Evolutionary conservation across 306 rosid species (phyloP).

Genomic region (Echinosophora koreensis): DNA sequence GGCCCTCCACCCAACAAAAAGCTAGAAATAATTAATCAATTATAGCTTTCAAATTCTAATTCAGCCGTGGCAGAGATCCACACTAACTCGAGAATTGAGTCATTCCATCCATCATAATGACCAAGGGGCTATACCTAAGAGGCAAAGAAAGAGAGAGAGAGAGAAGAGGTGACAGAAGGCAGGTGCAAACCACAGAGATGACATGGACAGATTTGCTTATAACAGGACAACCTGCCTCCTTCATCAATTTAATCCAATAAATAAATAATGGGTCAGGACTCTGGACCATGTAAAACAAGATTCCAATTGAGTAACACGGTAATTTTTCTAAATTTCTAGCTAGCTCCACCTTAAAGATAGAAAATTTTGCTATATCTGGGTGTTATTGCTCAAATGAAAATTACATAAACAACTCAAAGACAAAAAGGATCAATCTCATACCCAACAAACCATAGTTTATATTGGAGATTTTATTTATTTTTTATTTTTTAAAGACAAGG

Average conservation of each 20-base stretch:
- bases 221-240: slow-evolving; percentile 40
- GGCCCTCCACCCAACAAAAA: slow-evolving; percentile 58
- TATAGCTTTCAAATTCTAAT: slow-evolving; percentile 67
- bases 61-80: slow-evolving; percentile 37
- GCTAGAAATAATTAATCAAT: slow-evolving; percentile 76
- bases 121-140: slow-evolving; percentile 56
- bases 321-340: slow-evolving; percentile 21
- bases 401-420: background rate
- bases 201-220: slow-evolving; percentile 39
- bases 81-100: slow-evolving; percentile 65
- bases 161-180: slow-evolving; percentile 26
- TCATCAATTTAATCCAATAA: slow-evolving; percentile 47
- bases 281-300: slow-evolving; percentile 51
- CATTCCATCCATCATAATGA: slow-evolving; percentile 75
- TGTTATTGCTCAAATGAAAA: background rate
- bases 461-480: too few species aligned
- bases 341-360: background rate
- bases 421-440: slow-evolving; percentile 2
- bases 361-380: background rate
- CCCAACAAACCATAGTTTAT: background rate
- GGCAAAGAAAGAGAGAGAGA: slow-evolving; percentile 39
- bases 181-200: slow-evolving; percentile 38
- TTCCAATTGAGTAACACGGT: slow-evolving; percentile 49
- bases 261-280: slow-evolving; percentile 47
- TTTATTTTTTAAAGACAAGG: too few species aligned